Evolutionary conservation across 495 filamentous ascomycete genomes (phyloP), one percentile per base, ranked within the genome.

Genomic region (Lindgomyces ingoldianus): DNA sequence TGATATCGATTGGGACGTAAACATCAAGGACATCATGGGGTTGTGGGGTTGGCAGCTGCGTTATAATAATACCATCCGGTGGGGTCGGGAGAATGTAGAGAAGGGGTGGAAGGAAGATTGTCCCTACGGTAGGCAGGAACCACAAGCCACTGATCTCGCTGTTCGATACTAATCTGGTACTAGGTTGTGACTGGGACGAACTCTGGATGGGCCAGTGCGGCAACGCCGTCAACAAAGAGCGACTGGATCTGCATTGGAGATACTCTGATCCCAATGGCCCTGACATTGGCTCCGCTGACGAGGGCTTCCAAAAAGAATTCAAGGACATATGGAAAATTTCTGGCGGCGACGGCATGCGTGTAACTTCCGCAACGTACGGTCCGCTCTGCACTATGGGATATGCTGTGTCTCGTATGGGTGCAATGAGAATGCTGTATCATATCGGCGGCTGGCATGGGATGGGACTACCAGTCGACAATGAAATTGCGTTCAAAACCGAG

Each of bases 1-100:
- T 63, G 79, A 81, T 54, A 73, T 77, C 52, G 79, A 81, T 60
- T 81, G 76, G 76, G 79, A 81, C 61, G 73, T 79, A 36, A 74
- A 75, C 8, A 72, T 81, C 16, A 75, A 75, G 47, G 64, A 70
- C 1, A 75, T 79, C n/a, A 62, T 70, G 57, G 59, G 59, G 9
- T 25, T 33, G 9, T 42, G 49, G 24, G 47, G 45, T 41, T 63
- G 59, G 59, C 65, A 68, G 26, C 53, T 68, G 6, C 41, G 26
- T 6, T 62, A 62, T 44, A 67, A 67, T 51, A 67, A 68, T 48
- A 64, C 65, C 9, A 54, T 70, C 11, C 62, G 67, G 2, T 57
- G 50, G 51, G 46, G 62, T 14, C 36, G 52, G 25, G 60, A 53
- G 12, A 49, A 48, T n/a, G 53, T 60, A 14, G 18, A 68, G 24